Conservation (phyloP, 495 filamentous ascomycete genomes). For the Darksidea phi region DNA sequence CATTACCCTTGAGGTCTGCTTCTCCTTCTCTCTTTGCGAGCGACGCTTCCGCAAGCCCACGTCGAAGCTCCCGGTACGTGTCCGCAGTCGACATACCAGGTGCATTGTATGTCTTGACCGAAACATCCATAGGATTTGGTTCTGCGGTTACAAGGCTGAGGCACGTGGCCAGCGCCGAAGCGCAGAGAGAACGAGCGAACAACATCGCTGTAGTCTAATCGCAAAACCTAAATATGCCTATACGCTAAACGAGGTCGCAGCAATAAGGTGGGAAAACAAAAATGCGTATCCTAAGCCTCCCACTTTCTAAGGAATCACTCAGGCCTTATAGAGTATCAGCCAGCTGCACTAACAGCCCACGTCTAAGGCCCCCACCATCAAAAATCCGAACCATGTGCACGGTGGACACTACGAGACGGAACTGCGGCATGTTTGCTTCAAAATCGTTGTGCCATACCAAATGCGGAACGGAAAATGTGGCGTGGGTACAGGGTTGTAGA, state of each 20-base stretch:
- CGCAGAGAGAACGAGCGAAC: background rate
- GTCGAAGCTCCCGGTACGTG: constrained; percentile 9
- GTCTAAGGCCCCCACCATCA: background rate
- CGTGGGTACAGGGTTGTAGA: background rate
- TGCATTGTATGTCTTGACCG: constrained; percentile 5
- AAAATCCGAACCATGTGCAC: background rate
- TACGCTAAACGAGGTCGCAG: no score
- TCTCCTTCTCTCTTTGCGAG: background rate
- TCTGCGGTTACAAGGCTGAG: constrained; percentile 6
- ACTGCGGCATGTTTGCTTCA: constrained; percentile 1
- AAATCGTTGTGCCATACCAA: background rate
- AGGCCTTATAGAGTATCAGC: no score
- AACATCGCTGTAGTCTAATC: background rate
- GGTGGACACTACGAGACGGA: background rate
- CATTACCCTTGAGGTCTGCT: background rate
- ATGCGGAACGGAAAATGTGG: background rate
- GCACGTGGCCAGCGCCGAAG: constrained; percentile 3
- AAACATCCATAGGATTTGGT: background rate
- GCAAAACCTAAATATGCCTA: background rate
- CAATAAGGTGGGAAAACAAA: no score
- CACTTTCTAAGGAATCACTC: no score
- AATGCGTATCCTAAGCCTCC: no score
- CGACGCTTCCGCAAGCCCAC: constrained; percentile 6
- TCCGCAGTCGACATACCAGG: constrained; percentile 11
- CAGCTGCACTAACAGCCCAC: background rate